Conservation (phyloP, 768 basidiomycete genomes). For the Suillus tomentosus region DNA sequence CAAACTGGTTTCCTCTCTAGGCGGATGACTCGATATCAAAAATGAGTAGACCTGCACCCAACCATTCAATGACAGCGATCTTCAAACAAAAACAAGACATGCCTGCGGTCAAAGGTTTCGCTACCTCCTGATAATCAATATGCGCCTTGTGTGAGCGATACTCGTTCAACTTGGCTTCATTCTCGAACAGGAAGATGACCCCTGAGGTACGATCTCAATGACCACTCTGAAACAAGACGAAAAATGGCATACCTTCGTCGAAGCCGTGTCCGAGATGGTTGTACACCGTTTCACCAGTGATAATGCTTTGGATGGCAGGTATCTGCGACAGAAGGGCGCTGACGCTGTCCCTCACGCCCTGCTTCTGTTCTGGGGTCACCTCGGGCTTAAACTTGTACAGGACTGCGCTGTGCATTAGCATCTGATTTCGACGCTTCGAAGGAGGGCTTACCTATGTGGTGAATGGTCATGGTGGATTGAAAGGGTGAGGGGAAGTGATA, state of each 20-base stretch:
- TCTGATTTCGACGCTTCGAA: too few relatives aligned
- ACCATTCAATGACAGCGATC: background rate
- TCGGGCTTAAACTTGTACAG: slow-evolving; percentile 28
- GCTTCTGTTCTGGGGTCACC: slow-evolving; percentile 9
- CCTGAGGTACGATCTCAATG: slow-evolving; percentile 15
- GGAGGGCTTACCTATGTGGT: slow-evolving; percentile 21
- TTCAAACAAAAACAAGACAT: background rate
- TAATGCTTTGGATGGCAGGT: slow-evolving; percentile 20
- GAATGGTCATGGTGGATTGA: slow-evolving; percentile 9
- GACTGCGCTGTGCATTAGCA: slow-evolving; percentile 14
- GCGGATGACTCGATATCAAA: slow-evolving; percentile 24
- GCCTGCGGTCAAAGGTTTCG: slow-evolving; percentile 23
- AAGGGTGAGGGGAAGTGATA: too few relatives aligned
- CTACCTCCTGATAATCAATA: slow-evolving; percentile 10
- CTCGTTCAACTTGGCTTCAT: slow-evolving; percentile 14
- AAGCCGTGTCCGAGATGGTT: slow-evolving; percentile 25
- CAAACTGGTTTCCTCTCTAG: slow-evolving; percentile 7
- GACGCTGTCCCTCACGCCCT: slow-evolving; percentile 11
- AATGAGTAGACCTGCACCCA: slow-evolving; percentile 22
- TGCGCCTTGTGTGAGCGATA: slow-evolving; percentile 23
- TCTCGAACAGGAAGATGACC: slow-evolving; percentile 26
- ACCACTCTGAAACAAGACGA: too few relatives aligned
- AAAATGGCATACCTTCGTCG: slow-evolving; percentile 23
- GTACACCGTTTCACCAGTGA: slow-evolving; percentile 18
- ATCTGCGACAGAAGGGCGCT: slow-evolving; percentile 17